phyloP scores from a whole-genome alignment of 768 basidiomycete species.

The Rubroboletus satanas region DNA sequence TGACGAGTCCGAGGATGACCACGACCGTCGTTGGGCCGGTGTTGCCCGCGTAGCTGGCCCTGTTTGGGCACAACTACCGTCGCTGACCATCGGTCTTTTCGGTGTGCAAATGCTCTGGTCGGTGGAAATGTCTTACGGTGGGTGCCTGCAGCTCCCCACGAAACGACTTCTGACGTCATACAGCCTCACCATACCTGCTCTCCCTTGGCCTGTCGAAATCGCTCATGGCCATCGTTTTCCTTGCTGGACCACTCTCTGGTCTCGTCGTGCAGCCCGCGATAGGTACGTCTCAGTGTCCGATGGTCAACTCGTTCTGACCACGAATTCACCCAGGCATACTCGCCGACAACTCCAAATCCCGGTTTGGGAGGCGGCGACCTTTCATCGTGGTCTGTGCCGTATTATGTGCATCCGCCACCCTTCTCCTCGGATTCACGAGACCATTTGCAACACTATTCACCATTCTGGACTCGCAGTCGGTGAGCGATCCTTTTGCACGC shows the following conservation, averaged over 20 bases:
- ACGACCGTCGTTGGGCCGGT: conserved; percentile 44
- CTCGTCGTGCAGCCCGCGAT: conserved; percentile 90
- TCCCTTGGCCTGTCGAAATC: conserved; percentile 86
- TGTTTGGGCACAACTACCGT: conserved; percentile 59
- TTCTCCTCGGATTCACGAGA: conserved; percentile 80
- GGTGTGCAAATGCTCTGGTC: conserved; percentile 92
- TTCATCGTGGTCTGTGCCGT: conserved; percentile 74
- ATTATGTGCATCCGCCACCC: conserved; percentile 66
- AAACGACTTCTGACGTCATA: not conserved
- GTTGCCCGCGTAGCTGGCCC: conserved; percentile 64
- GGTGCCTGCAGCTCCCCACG: not conserved
- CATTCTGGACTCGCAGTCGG: conserved; percentile 29
- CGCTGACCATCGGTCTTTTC: conserved; percentile 71
- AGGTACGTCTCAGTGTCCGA: conserved; percentile 38
- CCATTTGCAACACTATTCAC: conserved; percentile 54
- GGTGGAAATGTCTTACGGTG: conserved; percentile 90
- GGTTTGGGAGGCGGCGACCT: conserved; percentile 81
- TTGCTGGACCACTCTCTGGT: conserved; percentile 88
- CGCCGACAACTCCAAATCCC: conserved; percentile 80
- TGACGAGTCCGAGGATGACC: conserved; percentile 38
- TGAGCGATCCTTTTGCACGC: conserved; percentile 18
- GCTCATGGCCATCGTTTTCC: conserved; percentile 84
- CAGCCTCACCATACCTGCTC: conserved; percentile 84
- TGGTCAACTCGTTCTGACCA: not conserved
- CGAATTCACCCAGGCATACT: conserved; percentile 44